These are phyloP conservation scores for Myxozyma neglecta DNA, from an alignment of 805 yeast species.

Conservation along the genomic window DNA sequence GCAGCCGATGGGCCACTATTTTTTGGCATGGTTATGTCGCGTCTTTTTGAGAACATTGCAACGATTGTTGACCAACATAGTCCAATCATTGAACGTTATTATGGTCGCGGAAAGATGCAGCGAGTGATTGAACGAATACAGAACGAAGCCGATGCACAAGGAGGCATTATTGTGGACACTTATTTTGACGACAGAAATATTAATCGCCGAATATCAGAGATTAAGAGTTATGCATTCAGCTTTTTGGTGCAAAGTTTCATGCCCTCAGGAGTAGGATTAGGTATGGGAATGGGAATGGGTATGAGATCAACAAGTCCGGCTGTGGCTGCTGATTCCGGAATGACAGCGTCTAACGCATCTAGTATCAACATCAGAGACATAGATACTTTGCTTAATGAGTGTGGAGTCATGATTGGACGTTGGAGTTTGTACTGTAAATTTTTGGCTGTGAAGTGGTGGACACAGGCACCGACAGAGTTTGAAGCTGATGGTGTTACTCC, in stretches of 20 bases:
- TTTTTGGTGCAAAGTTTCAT: slow-evolving; percentile 43
- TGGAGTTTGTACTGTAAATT: slow-evolving; percentile 67
- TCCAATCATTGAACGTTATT: slow-evolving; percentile 69
- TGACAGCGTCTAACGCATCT: neutral
- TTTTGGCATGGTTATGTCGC: slow-evolving; percentile 44
- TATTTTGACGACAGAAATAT: slow-evolving; percentile 72
- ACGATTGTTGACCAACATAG: slow-evolving; percentile 84
- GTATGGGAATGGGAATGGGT: slow-evolving; percentile 28
- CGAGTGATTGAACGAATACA: slow-evolving; percentile 73
- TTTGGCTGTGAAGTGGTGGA: slow-evolving; percentile 31
- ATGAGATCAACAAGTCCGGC: slow-evolving; percentile 37
- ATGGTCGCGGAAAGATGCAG: slow-evolving; percentile 60
- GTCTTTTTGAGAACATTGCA: slow-evolving; percentile 78
- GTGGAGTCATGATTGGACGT: slow-evolving; percentile 73
- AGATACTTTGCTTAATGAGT: slow-evolving; percentile 67
- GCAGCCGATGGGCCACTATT: slow-evolving; percentile 36
- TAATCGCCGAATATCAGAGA: slow-evolving; percentile 55
- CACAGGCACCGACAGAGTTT: slow-evolving; percentile 12
- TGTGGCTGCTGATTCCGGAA: slow-evolving; percentile 35
- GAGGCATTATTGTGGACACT: slow-evolving; percentile 83
- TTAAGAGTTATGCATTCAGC: slow-evolving; percentile 57
- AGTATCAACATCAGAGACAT: slow-evolving; percentile 56
- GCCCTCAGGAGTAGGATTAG: slow-evolving; percentile 25
- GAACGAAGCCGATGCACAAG: slow-evolving; percentile 88
- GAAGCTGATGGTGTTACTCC: slow-evolving; percentile 1